Evolutionary conservation across 192 early-diverging fungal species (phyloP), one percentile per base, ranked within the genome.

Genomic region (Rhizophagus sp.): DNA sequence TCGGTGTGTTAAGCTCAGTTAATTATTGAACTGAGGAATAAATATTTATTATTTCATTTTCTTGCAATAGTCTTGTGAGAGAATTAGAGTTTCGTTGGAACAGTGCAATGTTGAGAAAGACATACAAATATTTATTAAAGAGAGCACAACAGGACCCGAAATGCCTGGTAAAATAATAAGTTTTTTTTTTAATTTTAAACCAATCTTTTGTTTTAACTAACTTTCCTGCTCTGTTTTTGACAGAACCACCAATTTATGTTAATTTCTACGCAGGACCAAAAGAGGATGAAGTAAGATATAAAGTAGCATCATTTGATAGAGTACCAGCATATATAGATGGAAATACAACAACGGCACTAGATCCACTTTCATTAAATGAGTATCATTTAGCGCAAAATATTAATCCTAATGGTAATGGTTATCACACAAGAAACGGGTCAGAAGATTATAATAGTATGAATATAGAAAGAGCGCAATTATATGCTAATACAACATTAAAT

Each of bases 61-160:
- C 44, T 34, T 49, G 3, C 34, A 25, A 41, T 52, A 90, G 87
- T 90, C 93, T 8, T 92, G 90, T 82, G 94, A 95, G 76, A 83
- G 89, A 24, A 90, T 95, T 52, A 86, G 93, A 70, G 84, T 89
- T 62, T 87, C 87, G 62, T 79, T 95, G 65, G 94, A 94, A 70
- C 75, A 87, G 17, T 89, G 92, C 61, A 86, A 90, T 68, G 87
- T 92, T 17, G 83, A 86, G 27, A 84, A 87, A 36, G 92, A 95
- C 78, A 91, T 95, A 67, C 62, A 85, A 24, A 82, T 75, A 8
- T 94, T 93, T 67, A 92, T 95, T 39, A 81, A 87, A 25, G 84
- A 86, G 19, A 85, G 86, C 74, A 90, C 91, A 30, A 94, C 94
- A 3, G 94, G 94, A 2, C 83, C 88, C 4, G 85, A 86, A 15